phyloP scores from a whole-genome alignment of 2,329 filamentous ascomycete genomes.

The Diplodia sapinea region DNA sequence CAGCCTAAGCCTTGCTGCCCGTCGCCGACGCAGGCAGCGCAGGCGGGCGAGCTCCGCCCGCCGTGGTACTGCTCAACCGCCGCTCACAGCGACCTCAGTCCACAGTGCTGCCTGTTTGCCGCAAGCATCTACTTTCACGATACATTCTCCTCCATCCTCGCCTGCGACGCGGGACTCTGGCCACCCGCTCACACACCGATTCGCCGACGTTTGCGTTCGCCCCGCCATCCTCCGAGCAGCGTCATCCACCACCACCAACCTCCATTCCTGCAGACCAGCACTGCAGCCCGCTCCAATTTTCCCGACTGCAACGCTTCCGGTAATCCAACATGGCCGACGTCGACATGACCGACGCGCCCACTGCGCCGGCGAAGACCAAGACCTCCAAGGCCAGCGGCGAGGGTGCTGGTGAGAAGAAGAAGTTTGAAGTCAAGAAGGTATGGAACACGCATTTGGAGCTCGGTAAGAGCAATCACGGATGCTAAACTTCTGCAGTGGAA shows the following conservation, averaged over 20 bases:
- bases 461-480: neutral
- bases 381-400: constrained; percentile 58
- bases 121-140: neutral
- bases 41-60: constrained; percentile 2
- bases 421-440: constrained; percentile 99
- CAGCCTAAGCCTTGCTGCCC: neutral
- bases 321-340: constrained; percentile 79
- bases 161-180: neutral
- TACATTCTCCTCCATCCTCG: neutral
- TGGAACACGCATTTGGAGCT: constrained; percentile 30
- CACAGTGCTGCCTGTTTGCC: constrained; percentile 13
- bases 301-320: neutral
- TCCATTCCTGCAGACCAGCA: constrained; percentile 10
- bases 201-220: neutral
- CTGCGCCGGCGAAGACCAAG: constrained; percentile 57
- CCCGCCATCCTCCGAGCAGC: constrained; percentile 7
- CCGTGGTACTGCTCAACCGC: neutral
- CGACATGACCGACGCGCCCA: constrained; percentile 88
- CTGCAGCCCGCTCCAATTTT: neutral
- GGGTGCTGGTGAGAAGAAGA: constrained; percentile 69
- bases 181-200: neutral
- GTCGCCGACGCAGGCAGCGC: neutral
- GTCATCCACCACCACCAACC: neutral
- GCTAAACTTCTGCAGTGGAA: constrained; percentile 75
- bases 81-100: constrained; percentile 1